Evolutionary conservation across 345 rosid genomes (phyloP).

Genomic region (Bretschneidera sinensis): DNA sequence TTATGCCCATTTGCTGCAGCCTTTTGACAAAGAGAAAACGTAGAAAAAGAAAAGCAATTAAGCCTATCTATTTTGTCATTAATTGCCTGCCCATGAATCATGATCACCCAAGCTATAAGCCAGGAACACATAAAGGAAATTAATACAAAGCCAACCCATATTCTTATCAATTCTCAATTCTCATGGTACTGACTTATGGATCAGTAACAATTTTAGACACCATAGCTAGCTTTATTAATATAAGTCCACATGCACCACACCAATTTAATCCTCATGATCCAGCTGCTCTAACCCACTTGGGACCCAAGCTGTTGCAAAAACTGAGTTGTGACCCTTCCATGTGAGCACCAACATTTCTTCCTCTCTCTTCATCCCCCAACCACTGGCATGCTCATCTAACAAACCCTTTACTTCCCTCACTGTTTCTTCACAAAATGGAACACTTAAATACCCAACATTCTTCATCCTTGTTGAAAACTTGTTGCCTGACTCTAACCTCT

Average conservation of each 20-base stretch:
- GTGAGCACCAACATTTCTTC: slow-evolving; percentile 62
- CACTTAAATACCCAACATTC: slow-evolving; percentile 33
- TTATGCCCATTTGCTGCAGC: slow-evolving; percentile 29
- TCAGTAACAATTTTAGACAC: slow-evolving; percentile 6
- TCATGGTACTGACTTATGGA: too few species aligned
- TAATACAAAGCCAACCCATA: background rate
- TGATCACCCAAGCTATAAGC: too few species aligned
- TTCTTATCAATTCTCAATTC: slow-evolving; percentile 2
- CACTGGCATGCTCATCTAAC: slow-evolving; percentile 64
- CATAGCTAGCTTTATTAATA: too few species aligned
- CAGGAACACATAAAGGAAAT: too few species aligned
- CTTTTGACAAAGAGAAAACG: slow-evolving; percentile 19
- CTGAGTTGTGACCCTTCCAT: slow-evolving; percentile 79
- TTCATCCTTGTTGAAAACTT: slow-evolving; percentile 49
- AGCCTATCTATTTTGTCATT: too few species aligned
- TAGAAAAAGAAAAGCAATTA: too few species aligned
- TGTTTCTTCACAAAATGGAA: slow-evolving; percentile 54
- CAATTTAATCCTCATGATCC: slow-evolving; percentile 25
- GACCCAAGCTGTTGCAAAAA: slow-evolving; percentile 62
- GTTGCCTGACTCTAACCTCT: slow-evolving; percentile 46
- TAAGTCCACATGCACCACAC: slow-evolving; percentile 8
- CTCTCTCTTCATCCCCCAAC: slow-evolving; percentile 78
- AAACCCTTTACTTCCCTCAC: slow-evolving; percentile 40
- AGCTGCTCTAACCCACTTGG: slow-evolving; percentile 24
- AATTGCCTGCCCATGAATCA: too few species aligned